A percentile compares a stretch with the other conserved stretches of the same genome.
Evolutionary conservation across 352 stramenopile genomes (phyloP).

Genomic region (Plasmopara viticola): DNA sequence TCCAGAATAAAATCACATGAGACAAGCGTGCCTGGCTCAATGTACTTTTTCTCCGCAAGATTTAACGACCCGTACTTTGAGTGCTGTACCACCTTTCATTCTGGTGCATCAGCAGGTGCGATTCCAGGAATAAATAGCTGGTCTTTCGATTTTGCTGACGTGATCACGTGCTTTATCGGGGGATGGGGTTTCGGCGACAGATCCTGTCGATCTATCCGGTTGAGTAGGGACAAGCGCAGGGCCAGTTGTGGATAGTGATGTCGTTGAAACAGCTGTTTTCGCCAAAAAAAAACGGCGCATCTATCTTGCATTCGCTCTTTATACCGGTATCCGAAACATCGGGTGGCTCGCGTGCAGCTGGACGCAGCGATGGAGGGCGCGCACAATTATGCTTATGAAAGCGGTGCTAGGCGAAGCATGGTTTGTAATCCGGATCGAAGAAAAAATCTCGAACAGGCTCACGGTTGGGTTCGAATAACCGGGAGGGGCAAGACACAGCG

Average conservation of each 20-base stretch:
- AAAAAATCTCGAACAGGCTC: neutral
- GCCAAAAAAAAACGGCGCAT: neutral
- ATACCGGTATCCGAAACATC: neutral
- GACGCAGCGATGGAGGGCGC: neutral
- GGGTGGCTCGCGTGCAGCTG: neutral
- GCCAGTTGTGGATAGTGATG: neutral
- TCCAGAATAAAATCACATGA: neutral
- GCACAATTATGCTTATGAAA: neutral
- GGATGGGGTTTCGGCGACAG: neutral
- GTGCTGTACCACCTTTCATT: slow-evolving; percentile 1
- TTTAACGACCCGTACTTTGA: neutral
- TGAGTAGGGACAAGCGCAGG: neutral
- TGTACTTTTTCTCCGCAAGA: neutral
- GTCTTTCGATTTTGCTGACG: neutral
- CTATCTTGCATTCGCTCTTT: neutral
- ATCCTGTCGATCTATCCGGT: neutral
- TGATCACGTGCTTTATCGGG: neutral
- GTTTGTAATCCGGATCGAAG: neutral
- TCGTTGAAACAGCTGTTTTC: neutral
- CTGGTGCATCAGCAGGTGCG: neutral
- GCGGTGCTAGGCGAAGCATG: neutral
- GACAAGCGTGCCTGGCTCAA: neutral
- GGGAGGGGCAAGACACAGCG: neutral
- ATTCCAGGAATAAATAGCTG: neutral
- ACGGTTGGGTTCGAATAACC: neutral